These are phyloP conservation scores for Dictyophora rubrovolvata DNA, from an alignment of 768 basidiomycete genomes.

Conservation along the genomic window DNA sequence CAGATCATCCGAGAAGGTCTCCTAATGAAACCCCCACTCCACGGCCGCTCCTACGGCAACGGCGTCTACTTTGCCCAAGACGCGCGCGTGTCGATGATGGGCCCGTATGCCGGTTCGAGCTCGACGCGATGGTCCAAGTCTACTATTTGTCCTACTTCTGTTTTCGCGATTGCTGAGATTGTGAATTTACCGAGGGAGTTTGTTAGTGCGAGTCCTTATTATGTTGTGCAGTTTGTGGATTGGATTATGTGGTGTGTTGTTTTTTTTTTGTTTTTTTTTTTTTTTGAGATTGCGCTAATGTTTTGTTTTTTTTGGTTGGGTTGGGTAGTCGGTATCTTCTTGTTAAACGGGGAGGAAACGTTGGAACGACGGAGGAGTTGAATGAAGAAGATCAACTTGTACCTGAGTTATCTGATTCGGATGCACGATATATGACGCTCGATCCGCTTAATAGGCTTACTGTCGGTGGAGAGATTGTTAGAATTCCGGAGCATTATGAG, in stretches of 20 bases:
- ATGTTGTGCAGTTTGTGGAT: slow-evolving; percentile 51
- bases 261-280: no score
- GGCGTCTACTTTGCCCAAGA: slow-evolving; percentile 66
- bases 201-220: slow-evolving; percentile 40
- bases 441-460: slow-evolving; percentile 39
- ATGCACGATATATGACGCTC: slow-evolving; percentile 32
- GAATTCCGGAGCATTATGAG: slow-evolving; percentile 44
- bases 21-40: slow-evolving; percentile 43
- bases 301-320: no score
- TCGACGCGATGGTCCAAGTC: no score
- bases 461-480: slow-evolving; percentile 24
- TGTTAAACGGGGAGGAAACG: slow-evolving; percentile 29
- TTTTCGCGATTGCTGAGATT: slow-evolving; percentile 54
- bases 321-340: slow-evolving; percentile 57
- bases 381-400: slow-evolving; percentile 7
- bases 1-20: slow-evolving; percentile 67
- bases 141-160: slow-evolving; percentile 32
- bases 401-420: no score
- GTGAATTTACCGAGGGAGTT: slow-evolving; percentile 52
- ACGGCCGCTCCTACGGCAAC: slow-evolving; percentile 58
- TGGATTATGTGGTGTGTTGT: slow-evolving; percentile 58
- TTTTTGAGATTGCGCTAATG: no score
- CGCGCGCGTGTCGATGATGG: slow-evolving; percentile 37
- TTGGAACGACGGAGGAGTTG: slow-evolving; percentile 2
- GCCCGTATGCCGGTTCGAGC: slow-evolving; percentile 15